phyloP scores from a whole-genome alignment of 176 grass and related monocot genomes.

The Poa annua region DNA sequence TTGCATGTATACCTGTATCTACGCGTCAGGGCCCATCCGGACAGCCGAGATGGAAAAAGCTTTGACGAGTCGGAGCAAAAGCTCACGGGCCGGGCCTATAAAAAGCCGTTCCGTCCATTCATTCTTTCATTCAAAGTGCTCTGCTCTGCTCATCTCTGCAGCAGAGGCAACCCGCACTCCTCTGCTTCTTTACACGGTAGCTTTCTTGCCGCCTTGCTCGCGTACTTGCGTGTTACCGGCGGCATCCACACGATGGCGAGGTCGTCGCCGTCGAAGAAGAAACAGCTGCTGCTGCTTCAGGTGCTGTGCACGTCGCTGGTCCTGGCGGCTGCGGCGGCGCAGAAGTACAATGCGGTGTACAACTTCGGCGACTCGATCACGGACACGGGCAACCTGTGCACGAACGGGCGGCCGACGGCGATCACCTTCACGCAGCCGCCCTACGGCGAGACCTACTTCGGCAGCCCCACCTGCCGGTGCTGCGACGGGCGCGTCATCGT shows the following conservation, averaged over 20 bases:
- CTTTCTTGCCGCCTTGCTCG: not conserved
- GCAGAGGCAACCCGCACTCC: not conserved
- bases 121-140: conserved; percentile 20
- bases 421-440: conserved; percentile 74
- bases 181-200: not conserved
- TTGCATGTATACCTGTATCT: not conserved
- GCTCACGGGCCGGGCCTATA: conserved; percentile 44
- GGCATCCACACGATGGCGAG: not conserved
- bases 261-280: not conserved
- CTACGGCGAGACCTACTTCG: conserved; percentile 78
- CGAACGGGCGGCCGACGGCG: conserved; percentile 48
- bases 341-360: conserved; percentile 71
- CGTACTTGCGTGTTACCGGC: too few relatives aligned
- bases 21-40: not conserved
- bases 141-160: not conserved
- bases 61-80: not conserved
- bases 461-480: conserved; percentile 68
- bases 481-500: conserved; percentile 60
- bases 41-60: conserved; percentile 26
- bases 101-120: conserved; percentile 3
- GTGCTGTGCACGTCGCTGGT: conserved; percentile 1
- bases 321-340: conserved; percentile 11
- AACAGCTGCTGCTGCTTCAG: not conserved
- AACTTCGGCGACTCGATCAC: conserved; percentile 84
- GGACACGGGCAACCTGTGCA: conserved; percentile 76